These are phyloP conservation scores for Rhodamnia rubescens DNA, from an alignment of 345 rosid species.

Conservation along the genomic window DNA sequence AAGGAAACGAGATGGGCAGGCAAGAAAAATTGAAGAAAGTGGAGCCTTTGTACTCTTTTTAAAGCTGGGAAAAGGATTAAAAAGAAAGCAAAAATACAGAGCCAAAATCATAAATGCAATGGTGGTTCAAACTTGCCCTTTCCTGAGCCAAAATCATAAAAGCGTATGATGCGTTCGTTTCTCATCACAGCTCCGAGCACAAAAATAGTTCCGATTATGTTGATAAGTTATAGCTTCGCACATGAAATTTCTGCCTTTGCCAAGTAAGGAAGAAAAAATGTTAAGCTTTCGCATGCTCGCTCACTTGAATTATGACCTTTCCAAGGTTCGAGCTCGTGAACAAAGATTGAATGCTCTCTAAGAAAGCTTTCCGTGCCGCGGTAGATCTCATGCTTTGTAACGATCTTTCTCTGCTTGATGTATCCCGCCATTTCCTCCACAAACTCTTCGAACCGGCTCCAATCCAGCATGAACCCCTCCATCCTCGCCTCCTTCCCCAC, in stretches of 20 bases:
- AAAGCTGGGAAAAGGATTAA: background rate
- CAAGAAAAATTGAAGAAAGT: background rate
- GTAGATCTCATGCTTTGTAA: constrained; percentile 11
- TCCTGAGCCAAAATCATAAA: background rate
- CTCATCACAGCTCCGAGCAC: no score
- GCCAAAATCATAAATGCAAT: background rate
- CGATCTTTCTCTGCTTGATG: constrained; percentile 18
- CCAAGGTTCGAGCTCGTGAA: constrained; percentile 28
- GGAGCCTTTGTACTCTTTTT: background rate
- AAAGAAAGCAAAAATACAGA: background rate
- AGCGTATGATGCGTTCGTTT: no score
- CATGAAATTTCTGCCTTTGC: background rate
- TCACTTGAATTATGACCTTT: constrained; percentile 27
- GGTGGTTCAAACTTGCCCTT: background rate
- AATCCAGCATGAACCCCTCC: constrained; percentile 26
- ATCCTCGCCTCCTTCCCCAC: constrained; percentile 37
- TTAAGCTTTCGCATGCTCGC: background rate
- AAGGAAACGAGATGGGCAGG: background rate
- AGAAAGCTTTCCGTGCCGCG: constrained; percentile 27
- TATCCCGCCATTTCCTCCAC: constrained; percentile 14
- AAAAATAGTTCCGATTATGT: no score
- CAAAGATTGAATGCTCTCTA: constrained; percentile 24
- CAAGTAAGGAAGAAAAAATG: background rate
- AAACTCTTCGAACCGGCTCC: constrained; percentile 22
- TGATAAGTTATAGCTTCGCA: no score